A percentile compares a stretch with the other conserved stretches of the same genome.
phyloP scores from a whole-genome alignment of 768 basidiomycete species.

The Postia placenta region DNA sequence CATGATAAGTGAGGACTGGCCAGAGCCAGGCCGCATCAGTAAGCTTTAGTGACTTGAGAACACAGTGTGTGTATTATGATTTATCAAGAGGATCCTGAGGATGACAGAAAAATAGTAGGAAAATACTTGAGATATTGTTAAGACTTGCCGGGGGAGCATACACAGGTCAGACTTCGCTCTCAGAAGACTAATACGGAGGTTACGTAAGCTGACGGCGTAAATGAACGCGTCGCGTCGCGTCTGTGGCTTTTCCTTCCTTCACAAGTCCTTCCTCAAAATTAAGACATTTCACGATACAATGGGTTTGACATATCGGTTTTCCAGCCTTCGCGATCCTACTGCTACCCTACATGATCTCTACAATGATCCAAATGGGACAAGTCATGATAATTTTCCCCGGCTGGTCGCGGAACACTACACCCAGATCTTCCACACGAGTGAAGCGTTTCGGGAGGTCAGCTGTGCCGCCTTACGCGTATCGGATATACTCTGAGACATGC shows the following conservation, averaged over 20 bases:
- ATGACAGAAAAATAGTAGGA: no score
- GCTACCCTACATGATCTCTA: constrained; percentile 45
- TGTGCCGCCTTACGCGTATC: neutral
- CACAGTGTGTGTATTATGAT: no score
- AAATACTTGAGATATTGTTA: no score
- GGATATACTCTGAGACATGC: neutral
- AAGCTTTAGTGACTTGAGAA: no score
- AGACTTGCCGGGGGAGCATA: no score
- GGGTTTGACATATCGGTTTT: constrained; percentile 45
- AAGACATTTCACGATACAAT: constrained; percentile 27
- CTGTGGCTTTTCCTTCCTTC: neutral
- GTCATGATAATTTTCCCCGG: constrained; percentile 20
- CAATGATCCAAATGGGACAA: constrained; percentile 16
- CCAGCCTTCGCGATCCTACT: constrained; percentile 46
- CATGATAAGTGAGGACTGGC: no score
- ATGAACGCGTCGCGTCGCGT: constrained; percentile 1
- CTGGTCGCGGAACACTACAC: constrained; percentile 26
- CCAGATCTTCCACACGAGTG: constrained; percentile 20
- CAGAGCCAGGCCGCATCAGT: no score
- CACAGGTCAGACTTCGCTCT: no score
- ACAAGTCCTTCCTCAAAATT: neutral
- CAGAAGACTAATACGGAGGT: no score
- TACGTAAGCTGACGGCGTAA: no score
- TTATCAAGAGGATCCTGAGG: no score
- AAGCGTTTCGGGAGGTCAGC: constrained; percentile 21